A percentile compares a stretch with the other conserved stretches of the same genome.
These are phyloP conservation scores for Aspergillus ochraceoroseus DNA, from an alignment of 2,329 filamentous ascomycete species.

Conservation along the genomic window DNA sequence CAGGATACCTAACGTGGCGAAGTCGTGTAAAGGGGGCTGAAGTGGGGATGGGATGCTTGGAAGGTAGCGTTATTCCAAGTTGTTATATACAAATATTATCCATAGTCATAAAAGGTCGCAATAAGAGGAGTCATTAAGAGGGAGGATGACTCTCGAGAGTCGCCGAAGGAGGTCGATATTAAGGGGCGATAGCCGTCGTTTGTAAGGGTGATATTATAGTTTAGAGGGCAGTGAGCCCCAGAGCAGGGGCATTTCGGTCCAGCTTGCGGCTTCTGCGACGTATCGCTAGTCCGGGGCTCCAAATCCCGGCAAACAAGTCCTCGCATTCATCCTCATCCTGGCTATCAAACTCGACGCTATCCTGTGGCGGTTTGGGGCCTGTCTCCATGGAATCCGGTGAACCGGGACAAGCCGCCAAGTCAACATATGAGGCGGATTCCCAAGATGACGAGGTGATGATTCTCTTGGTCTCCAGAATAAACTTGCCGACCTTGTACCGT, in stretches of 20 bases:
- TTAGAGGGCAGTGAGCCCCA: conserved; percentile 26
- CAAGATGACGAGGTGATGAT: conserved; percentile 50
- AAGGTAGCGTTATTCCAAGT: too few relatives aligned
- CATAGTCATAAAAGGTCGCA: too few relatives aligned
- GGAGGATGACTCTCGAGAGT: too few relatives aligned
- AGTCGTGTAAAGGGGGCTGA: too few relatives aligned
- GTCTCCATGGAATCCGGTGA: conserved; percentile 3
- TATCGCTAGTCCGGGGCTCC: conserved; percentile 53
- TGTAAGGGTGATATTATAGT: too few relatives aligned
- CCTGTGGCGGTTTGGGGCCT: conserved; percentile 16
- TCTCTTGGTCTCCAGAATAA: conserved; percentile 58
- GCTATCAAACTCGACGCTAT: conserved; percentile 56
- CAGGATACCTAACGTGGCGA: too few relatives aligned
- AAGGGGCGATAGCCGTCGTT: too few relatives aligned
- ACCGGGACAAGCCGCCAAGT: conserved; percentile 3
- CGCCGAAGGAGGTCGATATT: too few relatives aligned
- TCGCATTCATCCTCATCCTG: conserved; percentile 65
- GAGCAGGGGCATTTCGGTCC: conserved; percentile 26
- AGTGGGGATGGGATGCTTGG: too few relatives aligned
- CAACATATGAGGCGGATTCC: conserved; percentile 40
- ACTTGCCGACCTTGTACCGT: conserved; percentile 63
- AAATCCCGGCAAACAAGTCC: conserved; percentile 59
- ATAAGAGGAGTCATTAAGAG: neutral
- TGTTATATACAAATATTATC: neutral
- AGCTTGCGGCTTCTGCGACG: conserved; percentile 41